Evolutionary conservation across 2,329 filamentous ascomycete genomes (phyloP).

Genomic region (Beauveria sp.): DNA sequence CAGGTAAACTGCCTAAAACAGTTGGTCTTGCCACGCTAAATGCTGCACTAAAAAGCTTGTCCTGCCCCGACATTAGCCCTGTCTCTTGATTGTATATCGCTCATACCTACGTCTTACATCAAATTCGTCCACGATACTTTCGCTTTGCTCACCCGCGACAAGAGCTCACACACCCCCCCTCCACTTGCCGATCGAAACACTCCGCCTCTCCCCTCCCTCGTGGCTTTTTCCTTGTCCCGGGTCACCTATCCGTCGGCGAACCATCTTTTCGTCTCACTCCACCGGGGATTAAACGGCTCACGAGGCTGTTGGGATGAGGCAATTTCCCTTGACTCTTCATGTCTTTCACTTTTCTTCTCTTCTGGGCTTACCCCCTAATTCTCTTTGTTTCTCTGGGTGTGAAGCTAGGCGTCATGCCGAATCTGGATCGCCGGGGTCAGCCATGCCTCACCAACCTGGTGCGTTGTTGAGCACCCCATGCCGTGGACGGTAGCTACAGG

Average conservation of each 20-base stretch:
- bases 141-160: not conserved
- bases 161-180: not conserved
- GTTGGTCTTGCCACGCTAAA: not conserved
- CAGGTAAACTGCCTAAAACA: not conserved
- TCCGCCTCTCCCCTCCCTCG: not conserved
- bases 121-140: not conserved
- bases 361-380: not conserved
- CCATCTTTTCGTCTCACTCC: not conserved
- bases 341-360: not conserved
- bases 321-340: not conserved
- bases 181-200: not conserved
- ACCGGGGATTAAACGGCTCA: not conserved
- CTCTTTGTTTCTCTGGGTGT: not conserved
- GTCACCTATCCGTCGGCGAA: not conserved
- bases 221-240: not conserved
- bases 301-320: constrained; percentile 6
- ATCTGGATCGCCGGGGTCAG: not conserved
- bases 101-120: not conserved
- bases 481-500: not conserved
- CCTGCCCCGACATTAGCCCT: constrained; percentile 3
- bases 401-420: not conserved
- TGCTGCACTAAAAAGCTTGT: constrained; percentile 4
- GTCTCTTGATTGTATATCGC: constrained; percentile 6
- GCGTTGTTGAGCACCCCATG: not conserved
- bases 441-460: not conserved